Percentiles rank a stretch among this genome's conserved stretches.
These are phyloP conservation scores for Quillaja saponaria DNA, from an alignment of 306 rosid species.

Conservation along the genomic window DNA sequence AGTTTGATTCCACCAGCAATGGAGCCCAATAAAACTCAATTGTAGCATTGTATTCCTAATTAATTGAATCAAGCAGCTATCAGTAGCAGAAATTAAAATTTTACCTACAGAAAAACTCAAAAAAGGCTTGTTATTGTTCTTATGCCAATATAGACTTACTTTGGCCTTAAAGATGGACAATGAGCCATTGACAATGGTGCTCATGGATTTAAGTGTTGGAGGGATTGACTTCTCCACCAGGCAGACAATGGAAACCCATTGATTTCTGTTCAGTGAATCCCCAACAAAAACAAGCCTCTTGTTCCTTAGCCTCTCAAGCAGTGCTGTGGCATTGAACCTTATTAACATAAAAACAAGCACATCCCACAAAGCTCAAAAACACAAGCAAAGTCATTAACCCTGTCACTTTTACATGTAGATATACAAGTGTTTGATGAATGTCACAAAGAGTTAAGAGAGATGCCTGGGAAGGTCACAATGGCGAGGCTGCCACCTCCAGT, in stretches of 20 bases:
- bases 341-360: constrained; percentile 57
- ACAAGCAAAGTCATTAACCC: constrained; percentile 14
- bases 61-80: constrained; percentile 1
- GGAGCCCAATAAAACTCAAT: constrained; percentile 88
- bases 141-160: constrained; percentile 39
- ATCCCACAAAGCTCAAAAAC: constrained; percentile 63
- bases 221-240: constrained; percentile 54
- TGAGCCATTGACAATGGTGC: constrained; percentile 64
- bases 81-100: background rate
- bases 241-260: constrained; percentile 96
- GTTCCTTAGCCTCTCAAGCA: constrained; percentile 75
- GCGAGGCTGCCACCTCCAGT: constrained; percentile 82
- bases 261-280: constrained; percentile 87
- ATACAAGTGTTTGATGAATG: background rate
- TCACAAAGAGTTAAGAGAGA: constrained; percentile 6
- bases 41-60: constrained; percentile 75
- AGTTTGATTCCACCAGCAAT: constrained; percentile 78
- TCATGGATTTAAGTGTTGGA: constrained; percentile 56
- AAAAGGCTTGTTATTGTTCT: too few species aligned
- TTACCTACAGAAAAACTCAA: background rate
- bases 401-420: background rate
- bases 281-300: constrained; percentile 86
- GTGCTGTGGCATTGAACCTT: constrained; percentile 84
- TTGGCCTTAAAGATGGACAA: constrained; percentile 62
- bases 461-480: constrained; percentile 72